Base-by-base conservation (phyloP, 306 rosid genomes). In the Gastrolobium bilobum region DNA sequence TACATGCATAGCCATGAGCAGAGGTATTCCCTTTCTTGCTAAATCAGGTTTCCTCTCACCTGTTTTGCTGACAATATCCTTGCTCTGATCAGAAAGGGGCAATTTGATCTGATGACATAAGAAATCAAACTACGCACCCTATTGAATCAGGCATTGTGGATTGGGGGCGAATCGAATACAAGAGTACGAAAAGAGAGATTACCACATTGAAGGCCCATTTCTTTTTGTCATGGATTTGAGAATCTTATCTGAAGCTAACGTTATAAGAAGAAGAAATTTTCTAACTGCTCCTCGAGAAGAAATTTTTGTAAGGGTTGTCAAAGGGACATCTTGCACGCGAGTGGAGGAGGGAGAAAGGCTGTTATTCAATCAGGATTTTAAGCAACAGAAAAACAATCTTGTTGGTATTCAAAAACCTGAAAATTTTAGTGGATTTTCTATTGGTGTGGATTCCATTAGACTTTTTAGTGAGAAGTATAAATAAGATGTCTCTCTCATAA, bases 171-270 rank as follows among this genome's bases (percentile, higher is more conserved):
- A 58, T 56, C 53, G 69, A 48, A 38, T 4, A 46, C 10, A 66
- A 34, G 37, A 69, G 2, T 39, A 4, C 0, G 58, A 0, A 43
- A 79, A 9, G 67, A 9, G 37, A 57, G 15, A 11, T 72, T 88
- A 93, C 98, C 97, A 67, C 61, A 83, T 92, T 94, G 76, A 83
- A 89, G 44, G 92, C 97, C 94, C 96, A 90, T 70, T 92, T 94
- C 26, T 92, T 90, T 58, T 94, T 94, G 73, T 90, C 96, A 0
- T 85, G 11, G 78, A 87, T 58, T 87, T 94, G 97, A 70, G 97
- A 79, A 63, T 76, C 71, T 20, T 20, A 20, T 20, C 26, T 20
- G 26, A 20, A 20, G 26, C 1, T 20, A 20, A 20, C 26, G 26
- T 20, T 20, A 20, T 1, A 20, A 20, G 26, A 20, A 20, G 0